A percentile compares a stretch with the other conserved stretches of the same genome.
Evolutionary conservation across 176 grass and related monocot genomes (phyloP).

Genomic region (Paspalum notatum): DNA sequence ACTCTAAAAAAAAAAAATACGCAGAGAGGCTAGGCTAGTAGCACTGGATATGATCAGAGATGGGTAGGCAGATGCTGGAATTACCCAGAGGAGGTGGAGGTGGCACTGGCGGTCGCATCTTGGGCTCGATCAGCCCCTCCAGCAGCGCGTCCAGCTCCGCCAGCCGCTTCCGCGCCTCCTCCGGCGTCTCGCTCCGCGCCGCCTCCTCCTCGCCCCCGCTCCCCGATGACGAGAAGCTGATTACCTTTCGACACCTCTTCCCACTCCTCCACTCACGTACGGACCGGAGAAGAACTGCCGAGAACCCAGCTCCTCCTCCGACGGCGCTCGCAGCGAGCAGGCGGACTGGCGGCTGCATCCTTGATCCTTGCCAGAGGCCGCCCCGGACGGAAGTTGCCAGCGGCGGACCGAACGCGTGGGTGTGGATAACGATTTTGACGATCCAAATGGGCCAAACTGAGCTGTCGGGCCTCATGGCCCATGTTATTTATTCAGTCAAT

Average conservation of each 20-base stretch:
- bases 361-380: background rate
- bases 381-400: conserved; percentile 18
- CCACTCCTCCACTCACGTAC: background rate
- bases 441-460: background rate
- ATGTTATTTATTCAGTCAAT: background rate
- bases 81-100: conserved; percentile 47
- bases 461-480: background rate
- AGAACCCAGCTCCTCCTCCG: conserved; percentile 28
- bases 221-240: conserved; percentile 37
- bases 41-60: background rate
- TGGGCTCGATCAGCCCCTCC: conserved; percentile 62
- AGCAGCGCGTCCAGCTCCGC: conserved; percentile 77
- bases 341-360: conserved; percentile 33
- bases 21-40: background rate
- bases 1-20: background rate
- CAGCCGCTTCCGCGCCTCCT: conserved; percentile 57
- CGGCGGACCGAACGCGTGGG: conserved; percentile 1
- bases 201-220: conserved; percentile 3
- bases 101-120: conserved; percentile 36
- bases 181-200: conserved; percentile 23
- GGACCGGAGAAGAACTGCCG: background rate
- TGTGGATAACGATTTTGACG: conserved; percentile 43
- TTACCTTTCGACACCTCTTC: background rate
- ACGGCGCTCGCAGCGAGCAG: conserved; percentile 40
- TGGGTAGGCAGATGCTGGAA: background rate